Evolutionary conservation across 2,329 filamentous ascomycete genomes (phyloP).

Genomic region (Blastomyces gilchristii): DNA sequence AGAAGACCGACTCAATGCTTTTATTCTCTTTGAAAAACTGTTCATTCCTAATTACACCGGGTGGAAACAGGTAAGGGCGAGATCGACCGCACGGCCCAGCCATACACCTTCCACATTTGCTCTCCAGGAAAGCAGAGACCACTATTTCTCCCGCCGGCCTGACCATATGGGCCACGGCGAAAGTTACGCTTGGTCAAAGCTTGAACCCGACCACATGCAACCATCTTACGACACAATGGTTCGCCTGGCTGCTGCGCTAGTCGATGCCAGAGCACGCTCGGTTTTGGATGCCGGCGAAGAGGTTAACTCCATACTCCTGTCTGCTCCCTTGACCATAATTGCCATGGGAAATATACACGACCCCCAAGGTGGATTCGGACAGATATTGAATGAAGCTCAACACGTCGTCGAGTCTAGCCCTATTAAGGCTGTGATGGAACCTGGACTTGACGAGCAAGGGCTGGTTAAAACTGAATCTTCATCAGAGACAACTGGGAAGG

Average conservation of each 20-base stretch:
- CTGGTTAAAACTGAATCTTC: neutral
- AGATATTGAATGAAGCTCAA: constrained; percentile 4
- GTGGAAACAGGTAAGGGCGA: constrained; percentile 45
- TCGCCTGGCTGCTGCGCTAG: constrained; percentile 33
- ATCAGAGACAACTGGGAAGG: neutral
- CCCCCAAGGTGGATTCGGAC: constrained; percentile 15
- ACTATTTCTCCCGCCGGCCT: constrained; percentile 11
- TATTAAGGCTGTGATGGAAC: constrained; percentile 1
- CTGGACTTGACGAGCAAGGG: neutral
- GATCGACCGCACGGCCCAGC: constrained; percentile 24
- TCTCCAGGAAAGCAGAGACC: constrained; percentile 23
- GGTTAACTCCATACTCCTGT: constrained; percentile 21
- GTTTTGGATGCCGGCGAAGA: constrained; percentile 25
- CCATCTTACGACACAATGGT: constrained; percentile 38
- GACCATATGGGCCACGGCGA: constrained; percentile 25
- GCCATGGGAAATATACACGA: constrained; percentile 31
- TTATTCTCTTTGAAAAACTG: constrained; percentile 60
- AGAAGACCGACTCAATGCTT: constrained; percentile 49
- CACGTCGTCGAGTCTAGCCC: neutral
- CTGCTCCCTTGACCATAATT: constrained; percentile 29
- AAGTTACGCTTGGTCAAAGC: constrained; percentile 26
- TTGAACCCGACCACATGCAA: constrained; percentile 33
- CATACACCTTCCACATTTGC: constrained; percentile 23
- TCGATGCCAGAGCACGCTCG: constrained; percentile 28
- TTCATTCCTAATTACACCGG: constrained; percentile 73